Base-by-base conservation (phyloP, 805 yeast genomes). In the Cyberlindnera xishuangbannaensis region DNA sequence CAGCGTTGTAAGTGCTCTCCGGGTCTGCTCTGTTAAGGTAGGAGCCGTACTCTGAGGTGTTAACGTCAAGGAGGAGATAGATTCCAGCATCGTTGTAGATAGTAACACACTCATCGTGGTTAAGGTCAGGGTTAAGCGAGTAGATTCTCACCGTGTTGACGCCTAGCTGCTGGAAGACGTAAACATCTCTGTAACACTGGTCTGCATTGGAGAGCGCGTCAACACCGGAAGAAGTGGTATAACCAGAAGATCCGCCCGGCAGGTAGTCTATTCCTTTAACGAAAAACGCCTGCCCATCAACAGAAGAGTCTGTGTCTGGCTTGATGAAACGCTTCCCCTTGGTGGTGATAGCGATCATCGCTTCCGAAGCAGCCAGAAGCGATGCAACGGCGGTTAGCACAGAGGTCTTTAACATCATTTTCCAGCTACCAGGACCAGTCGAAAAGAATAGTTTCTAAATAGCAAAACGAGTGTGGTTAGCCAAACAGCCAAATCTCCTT, bases 101-200 rank as follows among this genome's bases (percentile, higher is more conserved):
- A n/a, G 86, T 68, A 92, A 88, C 84, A 66, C 97, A 88, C 56
- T 82, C 83, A 53, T 85, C 95, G 53, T 87, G 97, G 62, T 85
- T 72, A 28, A 83, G 62, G 43, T 84, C 85, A 39, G 95, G 95
- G 53, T 83, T 83, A 39, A 82, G 61, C 4, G 87, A 74, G 61
- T 88, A 85, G 15, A 87, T 81, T 57, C 96, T 74, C 40, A 88
- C 68, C 27, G 95, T 83, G 63, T 88, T 88, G 52, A 82, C 68
- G 5, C 95, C 95, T 32, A 88, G 65, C 51, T 84, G 76, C 61
- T 82, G 84, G 52, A 88, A 73, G 37, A 74, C 74, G 50, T 66
- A 73, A 24, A 87, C 83, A 56, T 88, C 97, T 57, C 97, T 76
- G 43, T 74, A 72, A 59, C 96, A 88, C 18, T 63, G 65, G 16